A percentile compares a stretch with the other conserved stretches of the same genome.
Evolutionary conservation across 2,329 filamentous ascomycete species (phyloP).

Genomic region (Sphaerulina musiva): DNA sequence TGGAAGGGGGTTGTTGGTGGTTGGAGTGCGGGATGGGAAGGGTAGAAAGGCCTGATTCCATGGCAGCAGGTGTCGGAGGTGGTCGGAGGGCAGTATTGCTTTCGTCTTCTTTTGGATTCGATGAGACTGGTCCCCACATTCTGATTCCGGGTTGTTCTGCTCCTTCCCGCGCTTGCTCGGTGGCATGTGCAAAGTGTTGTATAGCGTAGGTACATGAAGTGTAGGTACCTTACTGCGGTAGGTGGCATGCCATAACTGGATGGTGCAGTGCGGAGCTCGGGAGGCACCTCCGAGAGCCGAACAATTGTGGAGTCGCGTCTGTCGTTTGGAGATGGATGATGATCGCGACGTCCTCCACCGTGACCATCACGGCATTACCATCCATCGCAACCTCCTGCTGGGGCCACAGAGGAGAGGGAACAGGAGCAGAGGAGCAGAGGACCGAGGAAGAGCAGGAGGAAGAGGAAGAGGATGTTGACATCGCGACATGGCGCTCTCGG

Average conservation of each 20-base stretch:
- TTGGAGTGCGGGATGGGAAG: constrained; percentile 3
- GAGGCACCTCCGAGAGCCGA: not conserved
- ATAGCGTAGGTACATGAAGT: not conserved
- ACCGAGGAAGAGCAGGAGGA: not conserved
- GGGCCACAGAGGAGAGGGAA: no score
- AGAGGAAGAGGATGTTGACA: constrained; percentile 14
- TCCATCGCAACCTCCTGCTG: not conserved
- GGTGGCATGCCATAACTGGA: no score
- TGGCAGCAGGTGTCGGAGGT: not conserved
- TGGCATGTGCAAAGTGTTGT: not conserved
- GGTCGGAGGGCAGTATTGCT: no score
- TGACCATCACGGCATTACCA: not conserved
- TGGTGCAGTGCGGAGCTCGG: not conserved
- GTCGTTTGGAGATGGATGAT: not conserved
- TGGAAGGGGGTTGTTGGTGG: not conserved
- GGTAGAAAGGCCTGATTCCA: not conserved
- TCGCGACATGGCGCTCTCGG: constrained; percentile 11
- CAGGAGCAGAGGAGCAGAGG: not conserved
- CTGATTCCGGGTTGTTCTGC: not conserved
- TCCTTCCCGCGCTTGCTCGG: constrained; percentile 6
- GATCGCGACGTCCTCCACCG: not conserved
- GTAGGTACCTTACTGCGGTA: not conserved
- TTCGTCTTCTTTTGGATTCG: no score
- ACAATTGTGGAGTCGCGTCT: not conserved
- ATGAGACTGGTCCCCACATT: no score